These are phyloP conservation scores for Aspergillus taichungensis DNA, from an alignment of 495 filamentous ascomycete species.

Conservation along the genomic window DNA sequence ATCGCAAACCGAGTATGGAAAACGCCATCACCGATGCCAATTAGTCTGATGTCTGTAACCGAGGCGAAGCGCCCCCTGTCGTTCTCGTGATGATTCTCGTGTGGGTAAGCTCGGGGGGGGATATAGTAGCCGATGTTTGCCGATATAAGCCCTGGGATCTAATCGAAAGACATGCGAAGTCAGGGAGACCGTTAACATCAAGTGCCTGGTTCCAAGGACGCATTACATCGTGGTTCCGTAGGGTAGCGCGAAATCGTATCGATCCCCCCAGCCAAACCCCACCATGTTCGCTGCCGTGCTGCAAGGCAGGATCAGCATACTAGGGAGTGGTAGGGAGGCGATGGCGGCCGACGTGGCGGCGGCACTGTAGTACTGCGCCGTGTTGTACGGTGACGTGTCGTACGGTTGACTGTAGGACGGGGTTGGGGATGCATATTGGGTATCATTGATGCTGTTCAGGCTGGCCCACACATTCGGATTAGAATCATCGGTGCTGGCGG, in stretches of 20 bases:
- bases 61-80: conserved; percentile 17
- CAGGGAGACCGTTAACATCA: conserved; percentile 21
- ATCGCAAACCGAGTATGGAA: conserved; percentile 34
- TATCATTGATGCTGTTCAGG: conserved; percentile 57
- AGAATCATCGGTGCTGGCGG: conserved; percentile 61
- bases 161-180: conserved; percentile 19
- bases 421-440: conserved; percentile 61
- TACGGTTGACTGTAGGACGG: conserved; percentile 75
- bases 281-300: conserved; percentile 54
- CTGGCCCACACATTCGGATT: conserved; percentile 71
- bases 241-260: conserved; percentile 48
- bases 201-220: conserved; percentile 16
- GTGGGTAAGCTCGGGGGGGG: conserved; percentile 10
- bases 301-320: conserved; percentile 81
- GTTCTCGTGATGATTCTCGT: conserved; percentile 20
- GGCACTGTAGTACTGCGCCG: conserved; percentile 58
- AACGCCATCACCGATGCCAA: conserved; percentile 46
- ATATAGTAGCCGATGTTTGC: conserved; percentile 7
- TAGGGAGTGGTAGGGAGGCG: conserved; percentile 75
- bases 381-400: conserved; percentile 59
- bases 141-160: conserved; percentile 15
- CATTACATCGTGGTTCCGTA: conserved; percentile 51
- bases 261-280: conserved; percentile 68
- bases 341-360: conserved; percentile 53
- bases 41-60: conserved; percentile 28